A percentile compares a stretch with the other conserved stretches of the same genome.
Conservation (phyloP, 495 filamentous ascomycete species). For the Saxophila tyrrhenica region DNA sequence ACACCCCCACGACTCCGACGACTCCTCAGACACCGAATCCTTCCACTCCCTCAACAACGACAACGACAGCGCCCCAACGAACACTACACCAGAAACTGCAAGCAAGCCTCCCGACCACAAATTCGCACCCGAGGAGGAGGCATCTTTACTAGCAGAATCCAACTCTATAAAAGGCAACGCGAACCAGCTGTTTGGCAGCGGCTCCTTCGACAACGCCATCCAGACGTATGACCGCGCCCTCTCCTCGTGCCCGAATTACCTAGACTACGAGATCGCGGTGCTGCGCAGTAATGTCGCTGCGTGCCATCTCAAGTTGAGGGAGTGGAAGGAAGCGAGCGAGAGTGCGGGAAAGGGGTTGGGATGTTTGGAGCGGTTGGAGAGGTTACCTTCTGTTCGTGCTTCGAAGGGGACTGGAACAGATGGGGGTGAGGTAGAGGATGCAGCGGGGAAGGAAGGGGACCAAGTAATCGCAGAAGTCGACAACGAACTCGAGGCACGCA, state of each 20-base stretch:
- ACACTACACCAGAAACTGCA: conserved; percentile 2
- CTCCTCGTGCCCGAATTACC: conserved; percentile 69
- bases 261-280: conserved; percentile 83
- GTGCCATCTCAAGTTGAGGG: conserved; percentile 75
- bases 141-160: conserved; percentile 56
- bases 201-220: conserved; percentile 73
- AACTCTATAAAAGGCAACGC: conserved; percentile 64
- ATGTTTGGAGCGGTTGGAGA: conserved; percentile 50
- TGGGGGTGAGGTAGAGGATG: conserved; percentile 20
- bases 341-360: conserved; percentile 64
- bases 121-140: conserved; percentile 69
- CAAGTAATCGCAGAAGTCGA: conserved; percentile 40
- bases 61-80: conserved; percentile 6
- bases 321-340: conserved; percentile 75
- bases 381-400: conserved; percentile 23
- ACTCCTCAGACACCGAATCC: conserved; percentile 18
- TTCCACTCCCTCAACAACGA: conserved; percentile 17
- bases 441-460: conserved; percentile 12
- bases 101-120: conserved; percentile 15
- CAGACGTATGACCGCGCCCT: conserved; percentile 80
- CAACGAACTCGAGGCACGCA: conserved; percentile 31
- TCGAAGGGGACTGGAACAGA: conserved; percentile 7
- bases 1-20: conserved; percentile 12
- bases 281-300: conserved; percentile 79
- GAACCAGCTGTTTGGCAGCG: conserved; percentile 62